Conservation (phyloP, 768 basidiomycete genomes). For the Tulasnella sp. region DNA sequence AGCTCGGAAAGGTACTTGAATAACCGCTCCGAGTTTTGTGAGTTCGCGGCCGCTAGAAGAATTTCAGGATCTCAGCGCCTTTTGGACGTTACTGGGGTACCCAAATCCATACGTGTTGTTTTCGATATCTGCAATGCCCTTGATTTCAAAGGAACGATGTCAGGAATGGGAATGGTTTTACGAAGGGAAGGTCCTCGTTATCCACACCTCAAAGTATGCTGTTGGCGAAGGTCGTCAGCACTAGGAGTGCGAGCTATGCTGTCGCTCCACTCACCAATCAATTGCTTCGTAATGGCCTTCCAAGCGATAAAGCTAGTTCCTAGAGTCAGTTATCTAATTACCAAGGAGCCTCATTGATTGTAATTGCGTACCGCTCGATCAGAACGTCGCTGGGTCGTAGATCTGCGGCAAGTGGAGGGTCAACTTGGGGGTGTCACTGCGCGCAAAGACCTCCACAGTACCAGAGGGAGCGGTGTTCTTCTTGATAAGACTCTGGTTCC, state of each 20-base stretch:
- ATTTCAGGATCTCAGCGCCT: not conserved
- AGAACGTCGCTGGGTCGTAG: slow-evolving; percentile 89
- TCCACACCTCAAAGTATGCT: slow-evolving; percentile 5
- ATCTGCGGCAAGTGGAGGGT: slow-evolving; percentile 30
- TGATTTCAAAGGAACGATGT: not conserved
- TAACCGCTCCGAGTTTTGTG: slow-evolving; percentile 85
- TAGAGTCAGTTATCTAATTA: not conserved
- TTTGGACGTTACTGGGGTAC: not conserved
- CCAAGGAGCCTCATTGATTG: not conserved
- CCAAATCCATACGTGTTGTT: slow-evolving; percentile 50
- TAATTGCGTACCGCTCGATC: slow-evolving; percentile 51
- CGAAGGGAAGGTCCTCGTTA: not conserved
- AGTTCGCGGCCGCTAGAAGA: slow-evolving; percentile 59
- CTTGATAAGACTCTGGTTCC: slow-evolving; percentile 82
- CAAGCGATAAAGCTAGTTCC: slow-evolving; percentile 59
- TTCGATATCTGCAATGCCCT: slow-evolving; percentile 76
- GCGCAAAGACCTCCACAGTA: not conserved
- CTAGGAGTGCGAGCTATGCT: not conserved
- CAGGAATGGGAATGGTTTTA: not conserved
- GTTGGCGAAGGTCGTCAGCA: not conserved
- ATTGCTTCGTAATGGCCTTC: slow-evolving; percentile 95
- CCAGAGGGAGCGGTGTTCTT: slow-evolving; percentile 76
- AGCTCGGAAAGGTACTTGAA: slow-evolving; percentile 91
- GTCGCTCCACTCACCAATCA: slow-evolving; percentile 40
- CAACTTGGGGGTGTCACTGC: not conserved